Percentiles rank a stretch among this genome's conserved stretches.
These are phyloP conservation scores for Coleophoma cylindrospora DNA, from an alignment of 2,329 filamentous ascomycete species.

Conservation along the genomic window DNA sequence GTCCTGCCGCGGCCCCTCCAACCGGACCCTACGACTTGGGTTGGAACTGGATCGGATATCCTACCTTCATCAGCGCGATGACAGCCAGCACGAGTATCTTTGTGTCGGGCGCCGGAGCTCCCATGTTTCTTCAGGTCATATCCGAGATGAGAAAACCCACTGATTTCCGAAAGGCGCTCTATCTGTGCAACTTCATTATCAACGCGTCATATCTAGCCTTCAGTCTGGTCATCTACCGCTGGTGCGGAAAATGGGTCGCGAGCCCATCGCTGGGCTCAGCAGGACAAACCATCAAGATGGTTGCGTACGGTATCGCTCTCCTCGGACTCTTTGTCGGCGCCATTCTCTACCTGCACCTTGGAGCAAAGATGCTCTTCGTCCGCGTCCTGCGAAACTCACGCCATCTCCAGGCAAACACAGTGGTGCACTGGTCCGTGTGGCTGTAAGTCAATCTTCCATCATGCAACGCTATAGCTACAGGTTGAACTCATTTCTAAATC, in stretches of 20 bases:
- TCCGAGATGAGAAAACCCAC: slow-evolving; percentile 57
- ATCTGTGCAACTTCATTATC: slow-evolving; percentile 52
- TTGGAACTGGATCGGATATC: slow-evolving; percentile 49
- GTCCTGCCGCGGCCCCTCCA: slow-evolving; percentile 55
- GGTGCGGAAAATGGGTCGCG: slow-evolving; percentile 57
- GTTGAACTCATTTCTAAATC: too few species aligned
- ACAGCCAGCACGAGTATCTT: slow-evolving; percentile 55
- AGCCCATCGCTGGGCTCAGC: slow-evolving; percentile 57
- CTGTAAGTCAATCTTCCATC: slow-evolving; percentile 14
- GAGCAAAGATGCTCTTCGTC: slow-evolving; percentile 49
- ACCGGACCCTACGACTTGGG: slow-evolving; percentile 55
- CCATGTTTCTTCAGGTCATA: slow-evolving; percentile 59
- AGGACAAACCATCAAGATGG: slow-evolving; percentile 52
- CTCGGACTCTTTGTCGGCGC: slow-evolving; percentile 44
- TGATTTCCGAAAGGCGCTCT: slow-evolving; percentile 57
- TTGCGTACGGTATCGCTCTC: slow-evolving; percentile 53
- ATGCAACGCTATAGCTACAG: too few species aligned
- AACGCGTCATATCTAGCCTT: slow-evolving; percentile 53
- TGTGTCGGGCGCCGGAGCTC: slow-evolving; percentile 52
- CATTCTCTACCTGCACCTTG: slow-evolving; percentile 34
- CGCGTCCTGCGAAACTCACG: slow-evolving; percentile 41
- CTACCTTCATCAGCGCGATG: slow-evolving; percentile 54
- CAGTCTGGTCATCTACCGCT: slow-evolving; percentile 46
- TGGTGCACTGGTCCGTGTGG: slow-evolving; percentile 46
- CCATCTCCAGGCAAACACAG: slow-evolving; percentile 43